phyloP scores from a whole-genome alignment of 768 basidiomycete species.

The Suillus subalutaceus region DNA sequence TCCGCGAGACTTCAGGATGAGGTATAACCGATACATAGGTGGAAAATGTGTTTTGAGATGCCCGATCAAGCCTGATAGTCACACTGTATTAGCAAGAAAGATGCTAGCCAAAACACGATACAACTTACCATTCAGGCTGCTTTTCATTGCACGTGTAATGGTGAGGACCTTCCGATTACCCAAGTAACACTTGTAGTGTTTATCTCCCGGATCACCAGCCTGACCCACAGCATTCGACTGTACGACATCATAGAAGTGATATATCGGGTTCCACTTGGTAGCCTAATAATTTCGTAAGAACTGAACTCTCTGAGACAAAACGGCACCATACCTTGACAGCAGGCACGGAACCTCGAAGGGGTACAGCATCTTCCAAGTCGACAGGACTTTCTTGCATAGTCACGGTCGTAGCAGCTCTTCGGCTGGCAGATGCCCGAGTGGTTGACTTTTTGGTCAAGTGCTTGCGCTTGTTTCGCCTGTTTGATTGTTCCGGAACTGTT shows the following conservation, averaged over 20 bases:
- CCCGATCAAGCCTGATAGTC: background rate
- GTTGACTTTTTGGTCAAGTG: background rate
- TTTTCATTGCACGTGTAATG: background rate
- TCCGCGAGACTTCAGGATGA: background rate
- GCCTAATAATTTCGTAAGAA: background rate
- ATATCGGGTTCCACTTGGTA: background rate
- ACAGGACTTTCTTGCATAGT: background rate
- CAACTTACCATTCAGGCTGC: background rate
- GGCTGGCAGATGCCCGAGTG: background rate
- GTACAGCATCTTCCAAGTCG: background rate
- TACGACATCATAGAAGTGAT: background rate
- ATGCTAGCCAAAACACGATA: background rate
- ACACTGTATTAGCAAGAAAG: background rate
- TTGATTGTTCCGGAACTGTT: background rate
- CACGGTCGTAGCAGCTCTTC: rapidly evolving
- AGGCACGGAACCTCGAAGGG: background rate
- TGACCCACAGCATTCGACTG: background rate
- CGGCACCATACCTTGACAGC: background rate
- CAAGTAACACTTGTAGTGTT: background rate
- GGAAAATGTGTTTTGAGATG: background rate
- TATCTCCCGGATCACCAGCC: background rate
- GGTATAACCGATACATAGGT: background rate
- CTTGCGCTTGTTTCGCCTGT: background rate
- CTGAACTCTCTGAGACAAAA: background rate
- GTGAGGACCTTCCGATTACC: background rate